A percentile compares a stretch with the other conserved stretches of the same genome.
Evolutionary conservation across 176 grass and related monocot genomes (phyloP).

Genomic region (Oryza meridionalis): DNA sequence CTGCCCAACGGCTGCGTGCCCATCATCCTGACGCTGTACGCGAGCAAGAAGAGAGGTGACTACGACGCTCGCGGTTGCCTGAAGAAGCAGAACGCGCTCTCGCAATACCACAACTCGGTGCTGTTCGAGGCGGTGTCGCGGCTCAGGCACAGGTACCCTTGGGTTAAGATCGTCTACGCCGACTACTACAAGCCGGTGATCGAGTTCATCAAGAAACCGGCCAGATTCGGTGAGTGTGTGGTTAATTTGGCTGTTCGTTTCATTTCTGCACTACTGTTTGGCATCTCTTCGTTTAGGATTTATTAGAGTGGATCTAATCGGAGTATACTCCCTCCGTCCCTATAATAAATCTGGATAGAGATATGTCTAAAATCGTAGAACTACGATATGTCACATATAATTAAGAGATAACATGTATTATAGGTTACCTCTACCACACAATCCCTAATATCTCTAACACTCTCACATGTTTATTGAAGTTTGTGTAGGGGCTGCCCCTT

Average conservation of each 20-base stretch:
- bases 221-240: neutral
- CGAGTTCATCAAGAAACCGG: neutral
- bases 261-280: neutral
- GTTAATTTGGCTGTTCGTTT: neutral
- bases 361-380: too few relatives aligned
- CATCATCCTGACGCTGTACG: conserved; percentile 23
- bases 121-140: neutral
- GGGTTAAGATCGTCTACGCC: conserved; percentile 40
- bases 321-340: too few relatives aligned
- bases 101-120: conserved; percentile 45
- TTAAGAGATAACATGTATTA: too few relatives aligned
- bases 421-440: too few relatives aligned
- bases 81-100: conserved; percentile 44
- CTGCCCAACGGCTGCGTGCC: conserved; percentile 50
- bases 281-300: too few relatives aligned
- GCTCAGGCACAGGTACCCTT: conserved; percentile 18
- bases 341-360: too few relatives aligned
- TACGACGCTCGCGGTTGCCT: conserved; percentile 51
- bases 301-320: too few relatives aligned
- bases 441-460: too few relatives aligned
- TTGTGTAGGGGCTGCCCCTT: too few relatives aligned
- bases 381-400: too few relatives aligned
- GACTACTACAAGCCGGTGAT: conserved; percentile 41
- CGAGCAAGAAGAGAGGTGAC: neutral
- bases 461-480: too few relatives aligned